Percentiles rank a stretch among this genome's conserved stretches.
Evolutionary conservation across 106 monocot species (phyloP).

Genomic region (Hemerocallis citrina): DNA sequence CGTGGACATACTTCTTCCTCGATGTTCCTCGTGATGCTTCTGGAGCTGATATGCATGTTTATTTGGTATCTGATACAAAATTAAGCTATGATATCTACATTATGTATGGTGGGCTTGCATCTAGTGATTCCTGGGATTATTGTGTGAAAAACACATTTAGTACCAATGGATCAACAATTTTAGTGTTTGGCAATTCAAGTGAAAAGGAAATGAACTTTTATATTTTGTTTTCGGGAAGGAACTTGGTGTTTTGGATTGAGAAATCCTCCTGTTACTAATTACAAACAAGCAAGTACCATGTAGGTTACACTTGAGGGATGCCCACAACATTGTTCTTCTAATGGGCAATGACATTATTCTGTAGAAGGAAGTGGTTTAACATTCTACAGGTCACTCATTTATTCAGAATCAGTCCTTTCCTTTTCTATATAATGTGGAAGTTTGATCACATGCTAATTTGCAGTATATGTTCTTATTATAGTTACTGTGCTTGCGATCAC

Average conservation of each 20-base stretch:
- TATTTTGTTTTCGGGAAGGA: constrained; percentile 79
- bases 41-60: constrained; percentile 66
- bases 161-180: constrained; percentile 56
- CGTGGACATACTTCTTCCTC: constrained; percentile 79
- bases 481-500: constrained; percentile 76
- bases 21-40: constrained; percentile 69
- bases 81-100: constrained; percentile 55
- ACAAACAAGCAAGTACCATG: constrained; percentile 37
- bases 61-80: constrained; percentile 33
- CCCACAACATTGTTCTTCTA: constrained; percentile 50
- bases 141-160: constrained; percentile 38
- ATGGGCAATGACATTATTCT: constrained; percentile 50
- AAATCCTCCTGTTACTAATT: constrained; percentile 25
- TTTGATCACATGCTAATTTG: neutral
- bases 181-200: constrained; percentile 23
- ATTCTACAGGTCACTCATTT: constrained; percentile 47
- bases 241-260: constrained; percentile 65
- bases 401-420: neutral
- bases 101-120: constrained; percentile 58
- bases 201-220: constrained; percentile 53
- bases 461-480: constrained; percentile 23
- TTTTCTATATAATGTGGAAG: neutral
- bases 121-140: constrained; percentile 66
- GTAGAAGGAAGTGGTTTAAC: constrained; percentile 70
- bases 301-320: constrained; percentile 67